phyloP scores from a whole-genome alignment of 2,329 filamentous ascomycete species.

The Aspergillus caelatus region DNA sequence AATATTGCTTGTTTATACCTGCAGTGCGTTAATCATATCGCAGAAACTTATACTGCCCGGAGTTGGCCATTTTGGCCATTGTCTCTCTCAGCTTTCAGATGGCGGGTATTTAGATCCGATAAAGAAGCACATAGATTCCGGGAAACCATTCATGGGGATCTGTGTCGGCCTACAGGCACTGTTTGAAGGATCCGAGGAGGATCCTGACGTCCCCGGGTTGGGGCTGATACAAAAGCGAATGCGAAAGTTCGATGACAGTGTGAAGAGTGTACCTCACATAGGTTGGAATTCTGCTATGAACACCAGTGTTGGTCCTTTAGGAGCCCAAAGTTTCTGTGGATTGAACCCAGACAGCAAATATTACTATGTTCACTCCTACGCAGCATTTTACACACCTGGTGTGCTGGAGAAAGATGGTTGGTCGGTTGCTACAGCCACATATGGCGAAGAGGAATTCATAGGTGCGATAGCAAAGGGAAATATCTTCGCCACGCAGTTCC shows the following conservation, averaged over 20 bases:
- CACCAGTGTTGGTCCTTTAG: constrained; percentile 43
- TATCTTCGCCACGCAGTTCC: constrained; percentile 90
- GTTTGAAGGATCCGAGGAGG: constrained; percentile 83
- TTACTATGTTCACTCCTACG: constrained; percentile 98
- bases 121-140: constrained; percentile 76
- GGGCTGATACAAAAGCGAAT: constrained; percentile 73
- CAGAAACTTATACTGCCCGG: constrained; percentile 94
- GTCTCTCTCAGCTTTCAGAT: constrained; percentile 77
- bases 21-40: constrained; percentile 10
- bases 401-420: constrained; percentile 81
- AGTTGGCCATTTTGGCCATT: constrained; percentile 97
- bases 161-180: constrained; percentile 93
- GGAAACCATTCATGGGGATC: constrained; percentile 98
- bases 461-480: constrained; percentile 86
- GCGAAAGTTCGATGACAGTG: constrained; percentile 72
- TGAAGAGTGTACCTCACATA: constrained; percentile 96
- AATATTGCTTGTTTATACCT: neutral
- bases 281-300: constrained; percentile 90
- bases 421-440: constrained; percentile 87
- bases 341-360: constrained; percentile 84
- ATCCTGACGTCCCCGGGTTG: constrained; percentile 70
- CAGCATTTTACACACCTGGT: constrained; percentile 72
- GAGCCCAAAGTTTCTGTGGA: constrained; percentile 69
- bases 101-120: constrained; percentile 86
- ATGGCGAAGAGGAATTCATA: constrained; percentile 86